phyloP scores from a whole-genome alignment of 768 basidiomycete genomes.

The Mycena capillaripes region DNA sequence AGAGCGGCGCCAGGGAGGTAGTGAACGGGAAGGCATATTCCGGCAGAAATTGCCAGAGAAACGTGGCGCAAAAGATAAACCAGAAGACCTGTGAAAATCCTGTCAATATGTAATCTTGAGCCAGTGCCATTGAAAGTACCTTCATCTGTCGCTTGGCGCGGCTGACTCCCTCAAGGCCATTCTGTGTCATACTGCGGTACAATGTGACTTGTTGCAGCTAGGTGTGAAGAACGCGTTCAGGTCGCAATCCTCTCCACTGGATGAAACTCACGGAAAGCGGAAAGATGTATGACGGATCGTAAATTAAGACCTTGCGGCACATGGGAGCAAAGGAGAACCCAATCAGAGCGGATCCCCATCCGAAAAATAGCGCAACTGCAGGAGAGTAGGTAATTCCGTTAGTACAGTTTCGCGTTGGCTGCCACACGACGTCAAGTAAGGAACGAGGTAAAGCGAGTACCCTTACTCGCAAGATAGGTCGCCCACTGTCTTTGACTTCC shows the following conservation, averaged over 20 bases:
- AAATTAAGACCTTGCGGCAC: slow-evolving; percentile 5
- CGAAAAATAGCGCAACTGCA: not conserved
- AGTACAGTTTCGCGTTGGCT: slow-evolving; percentile 22
- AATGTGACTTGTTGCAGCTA: slow-evolving; percentile 18
- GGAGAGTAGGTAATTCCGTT: too few relatives aligned
- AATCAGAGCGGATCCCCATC: not conserved
- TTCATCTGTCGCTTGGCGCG: not conserved
- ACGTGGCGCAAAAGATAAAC: not conserved
- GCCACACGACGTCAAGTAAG: too few relatives aligned
- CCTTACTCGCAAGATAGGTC: too few relatives aligned
- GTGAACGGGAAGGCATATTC: slow-evolving; percentile 4
- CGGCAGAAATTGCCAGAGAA: slow-evolving; percentile 2
- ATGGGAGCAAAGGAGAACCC: slow-evolving; percentile 14
- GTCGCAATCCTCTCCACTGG: too few relatives aligned
- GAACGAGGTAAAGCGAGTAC: too few relatives aligned
- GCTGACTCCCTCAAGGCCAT: not conserved
- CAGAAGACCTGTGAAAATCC: not conserved
- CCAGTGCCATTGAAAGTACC: not conserved
- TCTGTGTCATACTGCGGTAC: not conserved
- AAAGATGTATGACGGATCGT: slow-evolving; percentile 12
- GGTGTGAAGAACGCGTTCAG: too few relatives aligned
- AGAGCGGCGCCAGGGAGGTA: slow-evolving; percentile 4
- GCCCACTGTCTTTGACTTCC: too few relatives aligned
- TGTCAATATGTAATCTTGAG: too few relatives aligned
- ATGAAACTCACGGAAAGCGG: too few relatives aligned